Evolutionary conservation across 441 rosid species (phyloP), one percentile per base, ranked within the genome.

Genomic region (Francoa sonchifolia): DNA sequence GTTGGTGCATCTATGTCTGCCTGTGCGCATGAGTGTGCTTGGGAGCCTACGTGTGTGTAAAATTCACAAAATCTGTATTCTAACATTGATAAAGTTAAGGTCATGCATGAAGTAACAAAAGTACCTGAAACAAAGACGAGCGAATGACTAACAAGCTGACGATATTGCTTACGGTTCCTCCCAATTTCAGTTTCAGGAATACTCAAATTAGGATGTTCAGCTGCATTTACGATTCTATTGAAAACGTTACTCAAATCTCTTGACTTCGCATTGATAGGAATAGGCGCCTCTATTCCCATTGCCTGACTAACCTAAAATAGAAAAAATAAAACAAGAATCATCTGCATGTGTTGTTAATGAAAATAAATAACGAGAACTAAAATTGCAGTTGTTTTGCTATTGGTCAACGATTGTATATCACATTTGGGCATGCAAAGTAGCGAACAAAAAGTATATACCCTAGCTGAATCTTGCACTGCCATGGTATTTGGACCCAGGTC

Each of bases 151-250:
- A 76, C 67, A 6, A 76, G 39, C 39, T 61, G 72, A 30, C 76
- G 68, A 41, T 64, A 69, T 25, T 52, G 68, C 56, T 69, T 80
- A 54, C 82, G 66, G 50, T 65, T 80, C 67, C 71, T 74, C 50
- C 85, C 90, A 8, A 60, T 40, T 47, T 72, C 77, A 15, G 90
- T 80, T 67, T 80, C 90, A 13, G 90, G 90, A 33, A 74, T 74
- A 60, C 74, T 57, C 65, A 67, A 19, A 57, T 79, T 76, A 56
- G 90, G 90, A 36, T 69, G 72, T 67, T 79, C 79, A 31, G 85
- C 85, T 51, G 76, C 65, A 21, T 42, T 52, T 42, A 73, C 38
- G 26, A 76, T 76, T 66, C 68, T 72, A 42, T 55, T 38, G 55
- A 69, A 72, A 11, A 74, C 40, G 50, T 59, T 64, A 47, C 66